These are phyloP conservation scores for Rhinocladiella similis DNA, from an alignment of 2,329 filamentous ascomycete species.

Conservation along the genomic window DNA sequence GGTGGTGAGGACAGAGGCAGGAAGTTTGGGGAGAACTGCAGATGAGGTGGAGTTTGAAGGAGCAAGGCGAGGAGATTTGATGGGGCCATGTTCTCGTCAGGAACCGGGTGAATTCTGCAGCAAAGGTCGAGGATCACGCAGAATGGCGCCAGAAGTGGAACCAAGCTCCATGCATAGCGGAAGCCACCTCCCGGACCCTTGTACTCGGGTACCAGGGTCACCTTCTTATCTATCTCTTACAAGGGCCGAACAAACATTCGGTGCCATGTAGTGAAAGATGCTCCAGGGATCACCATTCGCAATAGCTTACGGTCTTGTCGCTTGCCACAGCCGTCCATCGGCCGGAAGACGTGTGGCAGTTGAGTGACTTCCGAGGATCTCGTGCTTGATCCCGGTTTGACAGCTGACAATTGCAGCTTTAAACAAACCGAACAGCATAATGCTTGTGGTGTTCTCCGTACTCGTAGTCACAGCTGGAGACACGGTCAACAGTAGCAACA, in stretches of 20 bases:
- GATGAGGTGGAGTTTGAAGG: conserved; percentile 24
- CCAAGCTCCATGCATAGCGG: conserved; percentile 15
- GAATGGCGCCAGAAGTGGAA: conserved; percentile 9
- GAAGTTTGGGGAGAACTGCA: conserved; percentile 13
- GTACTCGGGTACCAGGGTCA: conserved; percentile 19
- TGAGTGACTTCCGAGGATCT: background rate
- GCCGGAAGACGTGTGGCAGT: background rate
- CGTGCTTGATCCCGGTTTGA: background rate
- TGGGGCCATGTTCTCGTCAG: conserved; percentile 19
- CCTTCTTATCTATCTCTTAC: background rate
- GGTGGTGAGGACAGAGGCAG: conserved; percentile 16
- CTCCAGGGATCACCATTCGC: background rate
- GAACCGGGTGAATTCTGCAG: conserved; percentile 20
- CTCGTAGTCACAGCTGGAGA: background rate
- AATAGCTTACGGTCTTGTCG: background rate
- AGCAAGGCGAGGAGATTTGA: conserved; percentile 27
- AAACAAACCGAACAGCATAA: background rate
- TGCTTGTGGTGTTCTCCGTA: background rate
- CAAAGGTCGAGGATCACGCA: conserved; percentile 3
- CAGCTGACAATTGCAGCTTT: background rate
- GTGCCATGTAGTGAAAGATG: background rate
- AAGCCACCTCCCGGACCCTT: conserved; percentile 24
- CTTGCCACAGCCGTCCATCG: background rate
- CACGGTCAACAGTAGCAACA: too few species aligned
- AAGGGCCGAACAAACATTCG: background rate